Conservation (phyloP, 1,284 basidiomycete genomes). For the Irpex sp. region DNA sequence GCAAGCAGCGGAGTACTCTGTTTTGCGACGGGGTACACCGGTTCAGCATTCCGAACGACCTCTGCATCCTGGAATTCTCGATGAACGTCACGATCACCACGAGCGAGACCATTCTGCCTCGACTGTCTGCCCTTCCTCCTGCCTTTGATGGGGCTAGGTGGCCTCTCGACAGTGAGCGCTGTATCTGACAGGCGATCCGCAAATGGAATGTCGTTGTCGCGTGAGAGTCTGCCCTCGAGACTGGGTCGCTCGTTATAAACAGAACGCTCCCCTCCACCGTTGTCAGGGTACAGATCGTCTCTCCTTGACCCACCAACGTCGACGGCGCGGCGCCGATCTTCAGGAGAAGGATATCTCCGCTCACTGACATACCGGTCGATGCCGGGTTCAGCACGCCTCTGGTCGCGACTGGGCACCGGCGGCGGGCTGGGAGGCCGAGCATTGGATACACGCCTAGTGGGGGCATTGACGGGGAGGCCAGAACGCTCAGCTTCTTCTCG, state of each 20-base stretch:
- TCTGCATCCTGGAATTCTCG: not conserved
- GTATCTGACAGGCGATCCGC: not conserved
- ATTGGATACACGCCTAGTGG: not conserved
- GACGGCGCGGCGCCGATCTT: not conserved
- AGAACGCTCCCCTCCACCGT: not conserved
- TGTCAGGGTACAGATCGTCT: not conserved
- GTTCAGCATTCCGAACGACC: not conserved
- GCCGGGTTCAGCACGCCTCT: not conserved
- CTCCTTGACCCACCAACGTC: not conserved
- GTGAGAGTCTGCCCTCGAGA: not conserved
- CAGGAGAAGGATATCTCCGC: not conserved
- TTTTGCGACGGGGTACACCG: not conserved
- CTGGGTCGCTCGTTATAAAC: not conserved
- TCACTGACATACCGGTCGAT: not conserved
- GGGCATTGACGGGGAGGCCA: not conserved
- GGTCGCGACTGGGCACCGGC: not conserved
- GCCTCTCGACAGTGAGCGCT: not conserved
- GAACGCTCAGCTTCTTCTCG: constrained; percentile 1
- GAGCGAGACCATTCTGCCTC: not conserved
- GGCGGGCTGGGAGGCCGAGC: not conserved
- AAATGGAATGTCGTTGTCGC: not conserved
- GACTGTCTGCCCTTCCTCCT: not conserved
- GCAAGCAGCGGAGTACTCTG: not conserved
- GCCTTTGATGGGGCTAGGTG: not conserved
- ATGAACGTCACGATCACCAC: not conserved